Evolutionary conservation across 306 rosid species (phyloP).

Genomic region (Urtica urens): DNA sequence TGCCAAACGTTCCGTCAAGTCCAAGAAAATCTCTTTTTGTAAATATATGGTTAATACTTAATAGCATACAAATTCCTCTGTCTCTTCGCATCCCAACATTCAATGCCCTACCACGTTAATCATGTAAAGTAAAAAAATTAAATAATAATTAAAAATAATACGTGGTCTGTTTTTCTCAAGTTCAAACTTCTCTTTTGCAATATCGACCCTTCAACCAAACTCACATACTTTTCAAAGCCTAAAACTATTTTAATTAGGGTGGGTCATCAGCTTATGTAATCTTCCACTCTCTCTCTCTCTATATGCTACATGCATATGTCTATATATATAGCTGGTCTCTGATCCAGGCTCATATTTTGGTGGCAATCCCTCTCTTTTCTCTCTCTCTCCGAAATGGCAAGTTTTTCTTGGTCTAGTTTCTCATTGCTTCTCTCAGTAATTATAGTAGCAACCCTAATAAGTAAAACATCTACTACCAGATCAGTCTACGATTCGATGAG

Average conservation of each 20-base stretch:
- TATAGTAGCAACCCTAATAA: neutral
- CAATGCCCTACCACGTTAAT: neutral
- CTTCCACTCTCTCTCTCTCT: neutral
- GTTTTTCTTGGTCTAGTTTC: neutral
- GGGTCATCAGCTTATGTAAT: neutral
- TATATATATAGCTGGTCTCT: neutral
- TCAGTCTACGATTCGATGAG: neutral
- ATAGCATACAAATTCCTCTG: no score
- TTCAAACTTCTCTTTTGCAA: neutral
- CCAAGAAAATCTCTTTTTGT: neutral
- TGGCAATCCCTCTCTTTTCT: no score
- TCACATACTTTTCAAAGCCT: neutral
- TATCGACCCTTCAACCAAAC: neutral
- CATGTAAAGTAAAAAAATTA: neutral
- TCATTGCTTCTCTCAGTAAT: neutral
- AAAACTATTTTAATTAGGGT: neutral
- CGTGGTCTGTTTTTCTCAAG: neutral
- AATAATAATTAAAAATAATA: no score
- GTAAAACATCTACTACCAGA: neutral
- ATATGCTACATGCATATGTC: neutral
- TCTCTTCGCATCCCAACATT: neutral
- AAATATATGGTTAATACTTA: neutral
- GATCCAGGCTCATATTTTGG: no score
- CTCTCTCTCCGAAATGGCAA: neutral
- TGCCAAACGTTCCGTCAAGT: no score